phyloP scores from a whole-genome alignment of 2,329 filamentous ascomycete genomes.

The Aciculosporium take region DNA sequence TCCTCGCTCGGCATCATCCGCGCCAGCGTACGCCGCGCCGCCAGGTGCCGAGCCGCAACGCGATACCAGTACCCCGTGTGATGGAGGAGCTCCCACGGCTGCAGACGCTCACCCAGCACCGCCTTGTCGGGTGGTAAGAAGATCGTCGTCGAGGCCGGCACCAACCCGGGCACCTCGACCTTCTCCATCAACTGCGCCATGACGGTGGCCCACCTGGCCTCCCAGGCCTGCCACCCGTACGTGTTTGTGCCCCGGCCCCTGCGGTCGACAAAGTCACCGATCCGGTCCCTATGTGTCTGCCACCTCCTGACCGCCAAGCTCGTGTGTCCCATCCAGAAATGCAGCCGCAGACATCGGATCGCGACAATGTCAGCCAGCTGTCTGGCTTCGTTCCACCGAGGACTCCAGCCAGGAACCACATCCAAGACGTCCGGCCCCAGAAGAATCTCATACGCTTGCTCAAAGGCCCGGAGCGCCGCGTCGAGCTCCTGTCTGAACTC shows the following conservation, averaged over 20 bases:
- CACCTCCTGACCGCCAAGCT: constrained; percentile 68
- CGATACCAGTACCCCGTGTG: constrained; percentile 56
- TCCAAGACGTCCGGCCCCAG: constrained; percentile 76
- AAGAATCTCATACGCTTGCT: constrained; percentile 72
- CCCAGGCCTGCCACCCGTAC: constrained; percentile 92
- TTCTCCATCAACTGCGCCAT: constrained; percentile 49
- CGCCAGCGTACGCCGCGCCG: constrained; percentile 38
- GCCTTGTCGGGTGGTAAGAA: constrained; percentile 45
- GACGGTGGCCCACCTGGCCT: constrained; percentile 54
- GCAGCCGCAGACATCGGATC: constrained; percentile 66
- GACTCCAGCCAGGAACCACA: constrained; percentile 76
- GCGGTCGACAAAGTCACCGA: constrained; percentile 65
- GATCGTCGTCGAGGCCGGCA: constrained; percentile 27
- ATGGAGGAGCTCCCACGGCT: constrained; percentile 50
- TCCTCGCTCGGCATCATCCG: constrained; percentile 44
- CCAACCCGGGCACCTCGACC: constrained; percentile 35
- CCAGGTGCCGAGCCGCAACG: constrained; percentile 42
- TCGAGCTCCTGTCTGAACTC: constrained; percentile 93
- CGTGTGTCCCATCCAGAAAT: constrained; percentile 68
- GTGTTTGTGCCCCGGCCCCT: constrained; percentile 74
- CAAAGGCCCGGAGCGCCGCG: constrained; percentile 69
- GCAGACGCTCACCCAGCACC: constrained; percentile 40
- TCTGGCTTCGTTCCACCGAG: constrained; percentile 87
- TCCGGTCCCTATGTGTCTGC: constrained; percentile 60
- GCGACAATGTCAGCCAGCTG: constrained; percentile 69